phyloP scores from a whole-genome alignment of 1,139 yeast species.

The Hansenula lynferdii region DNA sequence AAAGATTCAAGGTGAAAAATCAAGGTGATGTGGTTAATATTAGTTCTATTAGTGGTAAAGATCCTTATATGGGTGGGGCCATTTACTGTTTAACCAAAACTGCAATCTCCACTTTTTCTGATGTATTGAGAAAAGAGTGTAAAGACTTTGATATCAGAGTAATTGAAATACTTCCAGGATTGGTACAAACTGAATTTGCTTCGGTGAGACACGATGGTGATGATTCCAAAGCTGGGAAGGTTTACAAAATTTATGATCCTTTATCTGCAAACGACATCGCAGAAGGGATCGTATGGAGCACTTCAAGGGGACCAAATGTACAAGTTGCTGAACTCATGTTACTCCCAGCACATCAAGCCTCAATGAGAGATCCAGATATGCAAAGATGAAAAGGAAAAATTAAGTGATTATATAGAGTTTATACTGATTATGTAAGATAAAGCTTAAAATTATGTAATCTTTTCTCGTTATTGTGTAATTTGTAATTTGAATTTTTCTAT shows the following conservation, averaged over 20 bases:
- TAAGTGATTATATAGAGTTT: too few relatives aligned
- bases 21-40: slow-evolving; percentile 78
- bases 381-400: slow-evolving; percentile 3
- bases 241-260: slow-evolving; percentile 71
- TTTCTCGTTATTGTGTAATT: not conserved
- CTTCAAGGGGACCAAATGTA: slow-evolving; percentile 66
- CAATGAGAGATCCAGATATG: slow-evolving; percentile 8
- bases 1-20: slow-evolving; percentile 1
- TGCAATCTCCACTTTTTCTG: slow-evolving; percentile 72
- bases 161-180: slow-evolving; percentile 83
- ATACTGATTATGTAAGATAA: too few relatives aligned
- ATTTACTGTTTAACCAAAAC: slow-evolving; percentile 90
- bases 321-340: slow-evolving; percentile 77
- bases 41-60: slow-evolving; percentile 88
- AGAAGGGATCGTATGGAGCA: slow-evolving; percentile 68
- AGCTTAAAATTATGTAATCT: too few relatives aligned
- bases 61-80: slow-evolving; percentile 81
- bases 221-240: slow-evolving; percentile 58
- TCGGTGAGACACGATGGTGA: slow-evolving; percentile 75
- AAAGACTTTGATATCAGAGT: slow-evolving; percentile 71
- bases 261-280: slow-evolving; percentile 76
- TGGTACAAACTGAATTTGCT: slow-evolving; percentile 85
- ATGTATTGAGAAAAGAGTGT: slow-evolving; percentile 72
- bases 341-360: slow-evolving; percentile 74
- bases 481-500: not conserved